Conservation (phyloP, 305 asterid species). For the Andrographis paniculata region DNA sequence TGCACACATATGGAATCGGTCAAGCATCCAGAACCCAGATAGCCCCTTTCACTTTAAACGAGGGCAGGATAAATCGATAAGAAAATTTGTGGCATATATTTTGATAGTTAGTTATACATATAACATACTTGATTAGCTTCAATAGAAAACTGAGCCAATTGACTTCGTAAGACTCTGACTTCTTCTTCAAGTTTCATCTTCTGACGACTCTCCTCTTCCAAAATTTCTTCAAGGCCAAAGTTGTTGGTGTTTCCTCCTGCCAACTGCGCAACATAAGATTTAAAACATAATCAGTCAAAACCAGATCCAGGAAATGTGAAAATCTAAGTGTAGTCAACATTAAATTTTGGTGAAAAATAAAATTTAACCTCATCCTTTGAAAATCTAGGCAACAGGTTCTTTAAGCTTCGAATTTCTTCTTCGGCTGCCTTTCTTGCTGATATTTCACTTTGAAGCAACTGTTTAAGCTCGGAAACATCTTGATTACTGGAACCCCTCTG, state of each 20-base stretch:
- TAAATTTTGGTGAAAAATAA: slow-evolving; percentile 14
- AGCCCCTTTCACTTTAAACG: too few species aligned
- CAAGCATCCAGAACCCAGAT: too few species aligned
- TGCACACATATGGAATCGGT: not conserved
- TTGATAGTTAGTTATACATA: too few species aligned
- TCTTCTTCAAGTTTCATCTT: slow-evolving; percentile 94
- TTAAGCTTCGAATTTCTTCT: slow-evolving; percentile 55
- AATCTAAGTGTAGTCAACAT: slow-evolving; percentile 12
- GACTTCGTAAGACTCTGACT: slow-evolving; percentile 64
- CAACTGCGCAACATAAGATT: slow-evolving; percentile 45
- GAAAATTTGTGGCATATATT: slow-evolving; percentile 1
- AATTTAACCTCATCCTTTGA: slow-evolving; percentile 62
- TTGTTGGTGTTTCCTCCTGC: slow-evolving; percentile 54
- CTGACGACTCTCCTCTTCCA: slow-evolving; percentile 78
- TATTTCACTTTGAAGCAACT: slow-evolving; percentile 62
- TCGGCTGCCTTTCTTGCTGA: slow-evolving; percentile 65
- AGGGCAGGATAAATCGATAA: too few species aligned
- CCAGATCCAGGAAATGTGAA: slow-evolving; percentile 15
- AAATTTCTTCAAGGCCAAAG: slow-evolving; percentile 51
- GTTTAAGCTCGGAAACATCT: slow-evolving; percentile 59
- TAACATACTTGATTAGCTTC: slow-evolving; percentile 70
- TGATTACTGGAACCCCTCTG: slow-evolving; percentile 30
- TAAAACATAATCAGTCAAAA: slow-evolving; percentile 18
- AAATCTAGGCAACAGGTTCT: slow-evolving; percentile 39
- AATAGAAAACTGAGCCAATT: slow-evolving; percentile 53